Percentiles rank a stretch among this genome's conserved stretches.
phyloP scores from a whole-genome alignment of 2,329 filamentous ascomycete species.

The Pseudogymnoascus sp. region DNA sequence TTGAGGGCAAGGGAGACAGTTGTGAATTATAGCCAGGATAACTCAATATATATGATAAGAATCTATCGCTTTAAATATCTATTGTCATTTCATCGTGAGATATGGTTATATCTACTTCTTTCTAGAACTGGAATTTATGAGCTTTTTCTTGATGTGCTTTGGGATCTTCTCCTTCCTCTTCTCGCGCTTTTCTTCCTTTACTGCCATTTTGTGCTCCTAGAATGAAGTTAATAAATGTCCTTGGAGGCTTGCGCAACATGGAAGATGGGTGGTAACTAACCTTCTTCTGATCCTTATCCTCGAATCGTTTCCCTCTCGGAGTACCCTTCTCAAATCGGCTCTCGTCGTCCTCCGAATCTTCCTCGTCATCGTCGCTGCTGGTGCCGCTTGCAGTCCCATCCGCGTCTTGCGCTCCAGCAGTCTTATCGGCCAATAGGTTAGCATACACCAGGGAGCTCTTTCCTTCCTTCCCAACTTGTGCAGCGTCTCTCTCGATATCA shows the following conservation, averaged over 20 bases:
- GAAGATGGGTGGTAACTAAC: constrained; percentile 33
- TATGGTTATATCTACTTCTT: constrained; percentile 52
- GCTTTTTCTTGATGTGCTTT: constrained; percentile 88
- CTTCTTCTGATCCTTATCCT: constrained; percentile 87
- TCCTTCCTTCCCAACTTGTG: constrained; percentile 66
- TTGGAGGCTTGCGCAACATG: neutral
- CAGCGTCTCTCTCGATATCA: constrained; percentile 85
- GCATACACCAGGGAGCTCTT: constrained; percentile 77
- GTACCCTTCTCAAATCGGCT: constrained; percentile 56
- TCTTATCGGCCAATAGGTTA: constrained; percentile 70
- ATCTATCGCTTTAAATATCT: neutral
- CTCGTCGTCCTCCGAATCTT: constrained; percentile 42
- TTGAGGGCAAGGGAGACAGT: neutral
- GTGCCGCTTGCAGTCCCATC: constrained; percentile 35
- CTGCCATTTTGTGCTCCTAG: constrained; percentile 71
- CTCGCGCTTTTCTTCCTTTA: constrained; percentile 94
- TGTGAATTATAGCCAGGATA: neutral
- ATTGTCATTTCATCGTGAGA: constrained; percentile 10
- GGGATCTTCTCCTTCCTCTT: constrained; percentile 94
- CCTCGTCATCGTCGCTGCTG: constrained; percentile 32
- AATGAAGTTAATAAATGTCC: constrained; percentile 22
- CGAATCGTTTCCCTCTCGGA: constrained; percentile 76
- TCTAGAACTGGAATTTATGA: constrained; percentile 54
- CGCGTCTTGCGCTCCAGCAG: constrained; percentile 37
- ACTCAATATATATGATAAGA: neutral